Evolutionary conservation across 2,329 filamentous ascomycete genomes (phyloP).

Genomic region (Geosmithia flava): DNA sequence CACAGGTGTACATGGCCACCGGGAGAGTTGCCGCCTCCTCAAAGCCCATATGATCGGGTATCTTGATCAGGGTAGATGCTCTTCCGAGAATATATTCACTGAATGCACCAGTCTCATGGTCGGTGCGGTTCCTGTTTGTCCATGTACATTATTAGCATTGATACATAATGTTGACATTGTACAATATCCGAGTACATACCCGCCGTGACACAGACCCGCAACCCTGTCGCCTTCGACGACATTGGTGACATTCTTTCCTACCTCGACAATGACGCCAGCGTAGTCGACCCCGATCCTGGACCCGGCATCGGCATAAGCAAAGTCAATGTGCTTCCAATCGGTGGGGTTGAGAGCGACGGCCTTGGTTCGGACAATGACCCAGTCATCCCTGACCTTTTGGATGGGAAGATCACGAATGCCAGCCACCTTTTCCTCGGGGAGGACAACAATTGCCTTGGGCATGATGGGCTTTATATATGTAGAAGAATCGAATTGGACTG

Average conservation of each 20-base stretch:
- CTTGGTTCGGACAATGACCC: constrained; percentile 17
- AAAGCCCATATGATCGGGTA: too few relatives aligned
- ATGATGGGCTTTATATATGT: too few relatives aligned
- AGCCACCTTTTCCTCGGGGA: too few relatives aligned
- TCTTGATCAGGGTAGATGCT: too few relatives aligned
- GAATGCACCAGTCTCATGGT: constrained; percentile 30
- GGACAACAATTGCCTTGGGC: too few relatives aligned
- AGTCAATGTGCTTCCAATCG: constrained; percentile 19
- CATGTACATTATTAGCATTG: neutral
- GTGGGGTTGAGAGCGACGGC: constrained; percentile 21
- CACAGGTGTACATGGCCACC: constrained; percentile 27
- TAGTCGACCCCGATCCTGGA: constrained; percentile 29
- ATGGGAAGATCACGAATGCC: too few relatives aligned
- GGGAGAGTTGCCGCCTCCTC: constrained; percentile 31
- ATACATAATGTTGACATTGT: neutral
- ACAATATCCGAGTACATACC: neutral
- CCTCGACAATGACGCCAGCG: constrained; percentile 30
- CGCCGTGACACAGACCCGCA: constrained; percentile 24
- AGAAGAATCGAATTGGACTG: too few relatives aligned
- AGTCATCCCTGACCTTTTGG: too few relatives aligned
- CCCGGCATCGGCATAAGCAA: constrained; percentile 4
- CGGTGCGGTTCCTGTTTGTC: constrained; percentile 1
- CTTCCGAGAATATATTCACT: constrained; percentile 24
- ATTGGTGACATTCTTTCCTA: constrained; percentile 28
- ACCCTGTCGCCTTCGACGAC: constrained; percentile 33